Base-by-base conservation (phyloP, 1,284 basidiomycete species). In the Sparassis latifolia region DNA sequence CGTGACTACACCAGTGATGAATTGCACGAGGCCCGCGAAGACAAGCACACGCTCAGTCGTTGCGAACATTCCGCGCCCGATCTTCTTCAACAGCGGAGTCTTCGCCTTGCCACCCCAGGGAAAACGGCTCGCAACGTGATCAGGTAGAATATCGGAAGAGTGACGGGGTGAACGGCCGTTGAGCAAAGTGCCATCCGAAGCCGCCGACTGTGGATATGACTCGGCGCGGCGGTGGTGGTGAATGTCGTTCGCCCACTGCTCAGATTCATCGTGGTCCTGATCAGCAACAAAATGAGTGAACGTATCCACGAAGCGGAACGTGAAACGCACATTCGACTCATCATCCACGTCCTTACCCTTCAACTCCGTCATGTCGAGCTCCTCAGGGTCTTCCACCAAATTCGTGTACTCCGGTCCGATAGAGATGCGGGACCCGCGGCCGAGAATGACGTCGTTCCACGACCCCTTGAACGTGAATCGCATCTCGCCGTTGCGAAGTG, bases 81-180 rank as follows among this genome's bases (percentile, higher is more conserved):
- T 59, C 38, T 75, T 73, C 39, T 57, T 65, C 4, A 76, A 44
- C 0, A 76, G 57, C 4, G 60, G 54, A 31, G 49, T 49, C 45
- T 53, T 55, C 35, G 48, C 58, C 43, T 51, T 33, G 12, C 7
- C 29, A 5, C 41, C 27, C 29, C 46, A 56, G 53, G 57, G 58
- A 2, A 47, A 47, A 10, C 10, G 28, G 51, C 30, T 37, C 4
- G 42, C 37, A 6, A 53, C 49, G 6, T 57, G 55, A 47, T 80
- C 79, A 47, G 79, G 76, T 2, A 90, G 70, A 0, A 82, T 86
- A 46, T 84, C 82, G n/a, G 86, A 78, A 0, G 86, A 89, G 49
- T 78, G 78, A 28, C 58, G 54, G 20, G 76, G 71, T 20, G 76
- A 75, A 40, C 73, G 69, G 2, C 72, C 75, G 40, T 42, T 42